These are phyloP conservation scores for Neolentinus lepideus DNA, from an alignment of 1,284 basidiomycete species.

Conservation along the genomic window DNA sequence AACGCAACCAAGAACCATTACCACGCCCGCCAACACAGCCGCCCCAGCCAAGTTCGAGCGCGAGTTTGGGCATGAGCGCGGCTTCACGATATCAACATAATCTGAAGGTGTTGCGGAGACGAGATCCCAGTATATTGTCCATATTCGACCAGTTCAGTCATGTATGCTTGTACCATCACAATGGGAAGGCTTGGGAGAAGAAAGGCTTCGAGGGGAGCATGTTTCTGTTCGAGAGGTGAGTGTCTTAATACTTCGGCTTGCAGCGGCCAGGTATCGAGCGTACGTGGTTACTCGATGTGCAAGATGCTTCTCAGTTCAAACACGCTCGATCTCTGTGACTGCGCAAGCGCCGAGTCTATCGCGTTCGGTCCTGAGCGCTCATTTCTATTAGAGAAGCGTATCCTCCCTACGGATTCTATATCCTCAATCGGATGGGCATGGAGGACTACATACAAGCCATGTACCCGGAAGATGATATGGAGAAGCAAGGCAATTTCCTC, in stretches of 20 bases:
- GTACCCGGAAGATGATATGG: conserved; percentile 74
- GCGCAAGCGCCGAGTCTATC: background rate
- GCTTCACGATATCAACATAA: conserved; percentile 66
- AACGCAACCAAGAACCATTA: background rate
- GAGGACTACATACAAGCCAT: conserved; percentile 77
- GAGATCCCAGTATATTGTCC: conserved; percentile 72
- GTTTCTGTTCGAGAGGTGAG: conserved; percentile 82
- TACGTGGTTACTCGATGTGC: background rate
- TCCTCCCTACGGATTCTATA: conserved; percentile 82
- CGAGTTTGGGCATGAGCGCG: conserved; percentile 39
- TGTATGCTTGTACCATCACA: conserved; percentile 72
- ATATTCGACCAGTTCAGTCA: conserved; percentile 85
- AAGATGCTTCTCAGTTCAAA: background rate
- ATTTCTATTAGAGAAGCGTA: conserved; percentile 42
- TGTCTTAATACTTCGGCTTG: background rate
- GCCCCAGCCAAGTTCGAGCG: conserved; percentile 9
- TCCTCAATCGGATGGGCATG: conserved; percentile 82
- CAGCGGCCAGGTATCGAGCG: background rate
- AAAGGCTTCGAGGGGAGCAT: conserved; percentile 83
- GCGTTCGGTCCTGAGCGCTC: background rate
- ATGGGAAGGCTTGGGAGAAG: conserved; percentile 73
- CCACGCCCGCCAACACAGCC: conserved; percentile 1
- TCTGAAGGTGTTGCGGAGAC: conserved; percentile 74
- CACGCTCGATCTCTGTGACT: background rate
- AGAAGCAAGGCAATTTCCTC: conserved; percentile 56